Evolutionary conservation across 2,329 filamentous ascomycete genomes (phyloP).

Genomic region (Stachybotrys elegans): DNA sequence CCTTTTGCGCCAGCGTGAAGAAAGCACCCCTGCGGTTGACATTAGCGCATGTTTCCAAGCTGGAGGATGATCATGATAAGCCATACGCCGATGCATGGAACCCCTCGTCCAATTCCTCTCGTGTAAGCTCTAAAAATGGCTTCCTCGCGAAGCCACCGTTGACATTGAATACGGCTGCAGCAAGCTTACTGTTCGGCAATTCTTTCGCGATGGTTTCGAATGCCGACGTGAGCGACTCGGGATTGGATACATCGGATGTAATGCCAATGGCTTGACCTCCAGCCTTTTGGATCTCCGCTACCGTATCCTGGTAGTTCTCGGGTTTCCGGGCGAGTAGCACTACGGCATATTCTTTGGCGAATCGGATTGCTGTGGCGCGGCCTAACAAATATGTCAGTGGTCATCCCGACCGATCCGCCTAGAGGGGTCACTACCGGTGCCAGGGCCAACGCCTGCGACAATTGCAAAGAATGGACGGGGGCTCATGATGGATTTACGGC

Average conservation of each 20-base stretch:
- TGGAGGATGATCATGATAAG: not conserved
- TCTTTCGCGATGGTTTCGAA: constrained; percentile 59
- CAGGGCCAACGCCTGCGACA: constrained; percentile 67
- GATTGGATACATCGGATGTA: constrained; percentile 42
- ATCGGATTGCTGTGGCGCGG: constrained; percentile 48
- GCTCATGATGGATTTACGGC: not conserved
- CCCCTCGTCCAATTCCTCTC: constrained; percentile 43
- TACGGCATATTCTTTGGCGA: constrained; percentile 63
- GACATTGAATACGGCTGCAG: constrained; percentile 69
- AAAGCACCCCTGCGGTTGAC: constrained; percentile 51
- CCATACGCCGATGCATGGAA: constrained; percentile 46
- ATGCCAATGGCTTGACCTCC: constrained; percentile 71
- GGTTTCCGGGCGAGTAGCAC: constrained; percentile 68
- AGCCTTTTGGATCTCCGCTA: constrained; percentile 59
- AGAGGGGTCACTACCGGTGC: constrained; percentile 43
- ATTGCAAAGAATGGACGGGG: constrained; percentile 55
- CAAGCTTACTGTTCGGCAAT: constrained; percentile 48
- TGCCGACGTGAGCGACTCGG: constrained; percentile 45
- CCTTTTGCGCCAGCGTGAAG: constrained; percentile 69
- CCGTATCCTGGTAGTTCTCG: constrained; percentile 60
- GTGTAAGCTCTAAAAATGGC: constrained; percentile 53
- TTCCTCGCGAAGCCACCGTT: constrained; percentile 45
- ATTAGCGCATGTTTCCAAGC: not conserved
- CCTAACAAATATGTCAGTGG: constrained; percentile 20
- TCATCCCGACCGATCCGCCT: no score